These are phyloP conservation scores for Xylaria sp. DNA, from an alignment of 2,329 filamentous ascomycete species.

Conservation along the genomic window DNA sequence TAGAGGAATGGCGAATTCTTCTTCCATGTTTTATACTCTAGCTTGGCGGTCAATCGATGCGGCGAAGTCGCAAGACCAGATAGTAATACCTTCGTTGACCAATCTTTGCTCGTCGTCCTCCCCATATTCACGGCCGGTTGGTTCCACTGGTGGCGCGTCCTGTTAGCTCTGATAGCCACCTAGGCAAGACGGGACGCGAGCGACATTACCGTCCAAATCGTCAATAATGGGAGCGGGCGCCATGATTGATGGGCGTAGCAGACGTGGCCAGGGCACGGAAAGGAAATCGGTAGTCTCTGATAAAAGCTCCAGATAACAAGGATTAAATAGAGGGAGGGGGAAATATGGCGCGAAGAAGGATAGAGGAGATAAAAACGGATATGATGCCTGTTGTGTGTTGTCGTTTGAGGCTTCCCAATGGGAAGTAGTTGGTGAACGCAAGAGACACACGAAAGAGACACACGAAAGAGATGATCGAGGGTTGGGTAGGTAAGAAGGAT, in stretches of 20 bases:
- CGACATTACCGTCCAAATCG: constrained; percentile 55
- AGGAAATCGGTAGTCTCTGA: too few relatives aligned
- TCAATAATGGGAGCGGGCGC: constrained; percentile 54
- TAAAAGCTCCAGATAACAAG: background rate
- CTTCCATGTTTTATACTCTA: constrained; percentile 99
- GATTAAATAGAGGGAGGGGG: background rate
- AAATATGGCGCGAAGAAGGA: background rate
- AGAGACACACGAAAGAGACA: background rate
- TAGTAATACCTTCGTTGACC: constrained; percentile 80
- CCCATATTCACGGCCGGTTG: constrained; percentile 68
- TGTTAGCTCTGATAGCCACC: constrained; percentile 26
- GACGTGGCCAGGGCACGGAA: background rate
- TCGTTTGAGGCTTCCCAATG: background rate
- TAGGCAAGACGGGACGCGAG: background rate
- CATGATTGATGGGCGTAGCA: constrained; percentile 48
- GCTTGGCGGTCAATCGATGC: constrained; percentile 18
- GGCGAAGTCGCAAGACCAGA: background rate
- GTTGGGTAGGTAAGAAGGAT: background rate
- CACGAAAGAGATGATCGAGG: background rate
- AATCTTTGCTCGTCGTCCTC: constrained; percentile 80
- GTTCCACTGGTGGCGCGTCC: constrained; percentile 46
- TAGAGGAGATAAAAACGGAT: background rate
- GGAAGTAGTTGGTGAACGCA: background rate
- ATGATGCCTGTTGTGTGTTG: background rate
- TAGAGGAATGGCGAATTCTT: constrained; percentile 99